These are phyloP conservation scores for barrel medic (Medicago truncatula) DNA, from an alignment of 306 rosid species.

Conservation along the genomic window MtrunA17r5.0-ANR NC_053046.1:19137501-19138000, in stretches of 20 bases:
- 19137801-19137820: conserved; percentile 46
- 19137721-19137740: neutral
- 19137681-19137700: no score
- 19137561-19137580: no score
- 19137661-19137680: no score
- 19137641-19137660: no score
- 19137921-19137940: conserved; percentile 72
- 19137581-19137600: no score
- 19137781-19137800: conserved; percentile 55
- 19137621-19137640: no score
- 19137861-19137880: conserved; percentile 49
- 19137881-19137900: conserved; percentile 60
- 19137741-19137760: conserved; percentile 59
- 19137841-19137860: conserved; percentile 49
- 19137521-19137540: no score
- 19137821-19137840: conserved; percentile 53
- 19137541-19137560: no score
- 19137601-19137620: no score
- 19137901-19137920: conserved; percentile 60
- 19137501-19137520: no score
- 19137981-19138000: conserved; percentile 55
- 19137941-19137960: conserved; percentile 47
- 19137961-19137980: conserved; percentile 44
- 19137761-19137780: conserved; percentile 47
- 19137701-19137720: no score